Evolutionary conservation across 1,284 basidiomycete genomes (phyloP).

Genomic region (Tilletia setariae): DNA sequence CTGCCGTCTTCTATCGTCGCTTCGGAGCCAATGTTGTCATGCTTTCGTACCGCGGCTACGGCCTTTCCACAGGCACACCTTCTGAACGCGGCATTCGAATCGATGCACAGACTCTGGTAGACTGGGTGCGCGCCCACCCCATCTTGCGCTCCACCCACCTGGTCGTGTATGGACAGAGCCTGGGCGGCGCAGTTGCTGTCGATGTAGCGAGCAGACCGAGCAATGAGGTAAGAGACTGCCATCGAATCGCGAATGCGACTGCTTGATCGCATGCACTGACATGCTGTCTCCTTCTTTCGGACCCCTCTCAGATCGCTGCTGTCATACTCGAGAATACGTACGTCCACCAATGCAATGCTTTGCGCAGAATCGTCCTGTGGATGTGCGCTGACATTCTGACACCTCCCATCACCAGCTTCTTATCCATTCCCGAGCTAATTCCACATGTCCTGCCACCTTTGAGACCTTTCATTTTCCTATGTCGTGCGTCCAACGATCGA

Average conservation of each 20-base stretch:
- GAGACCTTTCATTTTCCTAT: constrained; percentile 73
- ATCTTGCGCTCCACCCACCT: constrained; percentile 59
- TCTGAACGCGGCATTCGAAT: constrained; percentile 74
- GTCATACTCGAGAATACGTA: constrained; percentile 78
- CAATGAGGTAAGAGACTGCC: constrained; percentile 52
- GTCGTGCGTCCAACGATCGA: constrained; percentile 55
- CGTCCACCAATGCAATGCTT: constrained; percentile 8
- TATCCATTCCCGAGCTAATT: constrained; percentile 49
- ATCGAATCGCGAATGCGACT: not conserved
- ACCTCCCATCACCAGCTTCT: constrained; percentile 28
- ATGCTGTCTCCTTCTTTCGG: not conserved
- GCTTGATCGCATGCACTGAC: not conserved
- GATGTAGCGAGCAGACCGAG: constrained; percentile 80
- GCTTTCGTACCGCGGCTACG: constrained; percentile 87
- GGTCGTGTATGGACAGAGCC: constrained; percentile 84
- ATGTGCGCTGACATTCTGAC: not conserved
- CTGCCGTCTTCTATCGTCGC: constrained; percentile 74
- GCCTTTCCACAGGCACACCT: constrained; percentile 74
- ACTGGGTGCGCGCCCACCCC: constrained; percentile 71
- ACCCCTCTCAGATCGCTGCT: constrained; percentile 62
- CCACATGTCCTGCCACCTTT: constrained; percentile 77
- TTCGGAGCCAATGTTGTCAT: constrained; percentile 85
- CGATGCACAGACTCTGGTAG: constrained; percentile 70
- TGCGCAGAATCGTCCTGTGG: not conserved
- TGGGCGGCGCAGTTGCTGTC: constrained; percentile 91